phyloP scores from a whole-genome alignment of 257 asterid species.

The Buddleja alternifolia region DNA sequence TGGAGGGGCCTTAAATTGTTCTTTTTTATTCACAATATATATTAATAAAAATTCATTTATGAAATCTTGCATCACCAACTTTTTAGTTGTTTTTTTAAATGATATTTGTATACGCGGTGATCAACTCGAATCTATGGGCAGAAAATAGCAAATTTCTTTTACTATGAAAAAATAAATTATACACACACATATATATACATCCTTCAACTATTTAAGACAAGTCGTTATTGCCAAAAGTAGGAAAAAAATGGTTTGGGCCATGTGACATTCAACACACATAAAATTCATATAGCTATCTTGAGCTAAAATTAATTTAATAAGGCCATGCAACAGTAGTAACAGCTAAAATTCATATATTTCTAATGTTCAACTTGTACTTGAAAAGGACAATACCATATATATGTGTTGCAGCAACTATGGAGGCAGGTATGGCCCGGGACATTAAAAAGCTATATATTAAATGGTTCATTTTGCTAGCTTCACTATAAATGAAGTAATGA shows the following conservation, averaged over 20 bases:
- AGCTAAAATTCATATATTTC: too few species aligned
- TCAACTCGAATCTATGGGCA: constrained; percentile 29
- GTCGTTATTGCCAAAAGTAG: constrained; percentile 18
- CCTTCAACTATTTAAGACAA: background rate
- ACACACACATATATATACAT: too few species aligned
- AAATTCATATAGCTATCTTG: constrained; percentile 1
- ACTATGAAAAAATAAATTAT: too few species aligned
- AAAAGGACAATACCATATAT: constrained; percentile 19
- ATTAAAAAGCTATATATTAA: constrained; percentile 12
- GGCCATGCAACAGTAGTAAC: background rate
- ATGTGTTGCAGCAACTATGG: constrained; percentile 7
- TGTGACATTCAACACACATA: constrained; percentile 12
- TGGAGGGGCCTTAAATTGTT: too few species aligned
- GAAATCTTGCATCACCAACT: too few species aligned
- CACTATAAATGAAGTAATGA: constrained; percentile 2
- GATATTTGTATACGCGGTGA: background rate
- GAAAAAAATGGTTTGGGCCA: constrained; percentile 13
- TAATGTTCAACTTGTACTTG: constrained; percentile 31
- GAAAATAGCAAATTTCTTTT: background rate
- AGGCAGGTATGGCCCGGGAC: constrained; percentile 24
- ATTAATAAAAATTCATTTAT: too few species aligned
- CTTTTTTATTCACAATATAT: too few species aligned
- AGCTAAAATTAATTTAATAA: background rate
- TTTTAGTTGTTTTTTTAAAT: too few species aligned
- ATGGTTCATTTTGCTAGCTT: constrained; percentile 17